Percentiles rank a stretch among this genome's conserved stretches.
Conservation (phyloP, 2,329 filamentous ascomycete genomes). For the Talaromyces islandicus region DNA sequence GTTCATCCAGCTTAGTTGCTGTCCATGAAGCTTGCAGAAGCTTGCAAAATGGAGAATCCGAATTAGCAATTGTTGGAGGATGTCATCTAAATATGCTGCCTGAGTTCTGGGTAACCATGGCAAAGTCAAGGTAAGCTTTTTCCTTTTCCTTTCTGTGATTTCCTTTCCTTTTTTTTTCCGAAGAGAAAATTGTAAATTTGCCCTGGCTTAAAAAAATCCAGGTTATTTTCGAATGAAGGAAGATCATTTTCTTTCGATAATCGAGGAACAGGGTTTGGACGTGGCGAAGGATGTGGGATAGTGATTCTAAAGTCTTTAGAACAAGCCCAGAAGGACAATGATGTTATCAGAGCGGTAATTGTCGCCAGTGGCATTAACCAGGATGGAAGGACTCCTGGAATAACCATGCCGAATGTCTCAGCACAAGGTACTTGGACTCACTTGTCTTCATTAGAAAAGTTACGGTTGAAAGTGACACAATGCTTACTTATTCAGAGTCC, state of each 20-base stretch:
- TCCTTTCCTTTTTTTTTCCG: constrained; percentile 17
- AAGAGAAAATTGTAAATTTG: background rate
- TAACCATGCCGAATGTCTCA: constrained; percentile 48
- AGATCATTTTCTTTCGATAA: constrained; percentile 36
- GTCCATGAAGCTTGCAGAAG: constrained; percentile 27
- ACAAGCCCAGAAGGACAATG: constrained; percentile 48
- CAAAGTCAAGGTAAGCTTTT: background rate
- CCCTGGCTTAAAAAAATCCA: constrained; percentile 16
- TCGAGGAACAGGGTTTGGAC: background rate
- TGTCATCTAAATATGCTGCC: constrained; percentile 14
- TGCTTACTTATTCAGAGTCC: constrained; percentile 8
- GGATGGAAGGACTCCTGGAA: constrained; percentile 51
- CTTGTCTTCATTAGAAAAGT: background rate
- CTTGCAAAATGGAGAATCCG: constrained; percentile 22
- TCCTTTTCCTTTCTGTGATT: no score
- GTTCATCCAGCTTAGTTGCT: constrained; percentile 34
- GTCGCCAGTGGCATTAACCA: constrained; percentile 12
- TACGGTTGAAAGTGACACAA: constrained; percentile 12
- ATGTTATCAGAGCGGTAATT: constrained; percentile 27
- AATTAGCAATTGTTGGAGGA: constrained; percentile 19
- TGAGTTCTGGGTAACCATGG: background rate
- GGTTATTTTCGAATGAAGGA: constrained; percentile 54
- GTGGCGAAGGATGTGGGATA: constrained; percentile 12
- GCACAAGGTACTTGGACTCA: constrained; percentile 39
- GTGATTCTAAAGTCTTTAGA: constrained; percentile 47